A percentile compares a stretch with the other conserved stretches of the same genome.
Conservation (phyloP, 352 stramenopile species). For the Globisporangium cylindrosporum region DNA sequence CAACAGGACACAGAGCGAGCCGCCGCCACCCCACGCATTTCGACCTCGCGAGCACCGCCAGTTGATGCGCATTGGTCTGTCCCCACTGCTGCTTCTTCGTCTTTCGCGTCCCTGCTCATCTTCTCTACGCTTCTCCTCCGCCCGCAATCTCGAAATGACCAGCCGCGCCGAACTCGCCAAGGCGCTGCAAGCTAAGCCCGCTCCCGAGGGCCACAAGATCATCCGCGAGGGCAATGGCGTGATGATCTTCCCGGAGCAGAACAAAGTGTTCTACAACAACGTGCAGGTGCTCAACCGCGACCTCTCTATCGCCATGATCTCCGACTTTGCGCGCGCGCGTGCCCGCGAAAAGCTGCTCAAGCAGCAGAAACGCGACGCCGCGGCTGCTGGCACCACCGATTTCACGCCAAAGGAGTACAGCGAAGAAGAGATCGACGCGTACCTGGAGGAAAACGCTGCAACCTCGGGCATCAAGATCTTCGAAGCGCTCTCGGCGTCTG, state of each 20-base stretch:
- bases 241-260: conserved; percentile 89
- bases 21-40: not conserved
- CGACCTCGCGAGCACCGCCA: not conserved
- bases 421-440: conserved; percentile 73
- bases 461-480: conserved; percentile 95
- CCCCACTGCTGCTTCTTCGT: not conserved
- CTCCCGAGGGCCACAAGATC: conserved; percentile 75
- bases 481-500: conserved; percentile 97
- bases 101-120: not conserved
- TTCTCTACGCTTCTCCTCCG: conserved; percentile 18
- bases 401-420: conserved; percentile 52
- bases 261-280: conserved; percentile 93
- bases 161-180: conserved; percentile 55
- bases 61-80: conserved; percentile 14
- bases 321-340: conserved; percentile 93
- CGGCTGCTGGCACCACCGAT: conserved; percentile 25
- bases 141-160: conserved; percentile 23
- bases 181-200: conserved; percentile 57
- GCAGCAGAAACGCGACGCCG: conserved; percentile 63
- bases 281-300: conserved; percentile 98
- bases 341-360: conserved; percentile 67
- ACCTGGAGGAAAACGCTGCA: conserved; percentile 58
- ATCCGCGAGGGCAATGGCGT: conserved; percentile 89
- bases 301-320: conserved; percentile 97
- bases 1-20: not conserved